Evolutionary conservation across 345 rosid species (phyloP).

Genomic region (Populus simonii): DNA sequence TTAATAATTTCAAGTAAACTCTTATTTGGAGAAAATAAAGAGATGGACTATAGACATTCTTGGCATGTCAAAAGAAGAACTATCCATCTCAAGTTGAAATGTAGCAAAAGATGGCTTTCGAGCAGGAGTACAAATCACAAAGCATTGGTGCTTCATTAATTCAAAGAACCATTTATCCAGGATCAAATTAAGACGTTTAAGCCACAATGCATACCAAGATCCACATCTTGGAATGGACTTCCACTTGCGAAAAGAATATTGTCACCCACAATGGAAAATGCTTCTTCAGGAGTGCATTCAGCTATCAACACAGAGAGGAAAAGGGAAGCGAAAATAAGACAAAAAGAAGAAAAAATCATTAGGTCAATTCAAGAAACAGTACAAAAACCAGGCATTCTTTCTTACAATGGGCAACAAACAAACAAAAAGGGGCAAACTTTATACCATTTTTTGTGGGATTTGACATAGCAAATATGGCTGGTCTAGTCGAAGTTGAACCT

Average conservation of each 20-base stretch:
- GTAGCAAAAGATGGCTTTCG: background rate
- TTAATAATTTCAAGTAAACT: background rate
- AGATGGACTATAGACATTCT: background rate
- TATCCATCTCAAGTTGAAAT: conserved; percentile 7
- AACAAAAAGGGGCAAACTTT: background rate
- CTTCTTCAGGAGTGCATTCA: conserved; percentile 94
- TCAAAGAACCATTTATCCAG: background rate
- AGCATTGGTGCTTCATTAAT: background rate
- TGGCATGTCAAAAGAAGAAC: background rate
- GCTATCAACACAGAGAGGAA: conserved; percentile 40
- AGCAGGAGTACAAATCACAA: background rate
- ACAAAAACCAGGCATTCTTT: background rate
- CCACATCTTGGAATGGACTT: conserved; percentile 86
- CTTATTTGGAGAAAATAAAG: background rate
- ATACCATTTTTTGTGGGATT: conserved; percentile 91
- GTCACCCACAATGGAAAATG: conserved; percentile 88
- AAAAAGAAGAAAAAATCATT: background rate
- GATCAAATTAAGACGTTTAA: background rate
- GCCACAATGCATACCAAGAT: conserved; percentile 60
- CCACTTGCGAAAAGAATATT: conserved; percentile 93
- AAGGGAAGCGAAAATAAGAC: background rate
- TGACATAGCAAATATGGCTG: conserved; percentile 99
- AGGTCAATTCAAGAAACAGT: background rate
- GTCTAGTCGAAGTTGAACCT: conserved; percentile 90
- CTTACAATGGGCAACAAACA: background rate